Evolutionary conservation across 805 yeast genomes (phyloP).

Genomic region (Torulaspora delbrueckii): DNA sequence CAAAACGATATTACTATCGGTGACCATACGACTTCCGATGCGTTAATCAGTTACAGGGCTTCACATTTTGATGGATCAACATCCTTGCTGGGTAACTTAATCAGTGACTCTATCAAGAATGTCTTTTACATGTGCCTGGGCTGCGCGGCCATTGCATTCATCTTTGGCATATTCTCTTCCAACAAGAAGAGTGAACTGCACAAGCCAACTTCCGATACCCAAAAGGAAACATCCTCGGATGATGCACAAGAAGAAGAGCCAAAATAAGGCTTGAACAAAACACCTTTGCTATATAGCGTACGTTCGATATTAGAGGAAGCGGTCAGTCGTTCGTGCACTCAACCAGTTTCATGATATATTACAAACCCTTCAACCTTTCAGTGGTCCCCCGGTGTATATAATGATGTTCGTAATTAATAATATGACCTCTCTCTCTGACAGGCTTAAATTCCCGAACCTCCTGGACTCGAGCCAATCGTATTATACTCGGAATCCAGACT

Average conservation of each 20-base stretch:
- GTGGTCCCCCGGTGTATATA: not conserved
- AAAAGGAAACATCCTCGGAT: not conserved
- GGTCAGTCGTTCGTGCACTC: not conserved
- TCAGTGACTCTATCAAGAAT: conserved; percentile 18
- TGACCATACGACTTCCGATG: conserved; percentile 15
- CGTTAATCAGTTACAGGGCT: conserved; percentile 19
- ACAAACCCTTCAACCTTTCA: not conserved
- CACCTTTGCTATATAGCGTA: not conserved
- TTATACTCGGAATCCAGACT: conserved; percentile 15
- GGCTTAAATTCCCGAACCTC: not conserved
- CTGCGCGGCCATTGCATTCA: conserved; percentile 15
- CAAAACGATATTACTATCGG: conserved; percentile 3
- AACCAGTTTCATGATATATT: not conserved
- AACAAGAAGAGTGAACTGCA: conserved; percentile 13
- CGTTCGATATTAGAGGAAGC: not conserved
- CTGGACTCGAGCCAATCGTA: conserved; percentile 7
- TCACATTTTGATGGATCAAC: conserved; percentile 19
- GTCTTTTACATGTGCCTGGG: conserved; percentile 26
- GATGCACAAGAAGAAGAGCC: not conserved
- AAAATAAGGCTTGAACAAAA: not conserved
- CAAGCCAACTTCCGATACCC: not conserved
- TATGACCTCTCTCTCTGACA: not conserved
- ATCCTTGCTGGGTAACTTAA: conserved; percentile 14
- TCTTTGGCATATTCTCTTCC: conserved; percentile 19
- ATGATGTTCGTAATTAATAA: no score